Evolutionary conservation across 2,329 filamentous ascomycete species (phyloP).

Genomic region (Aspergillus proliferans): DNA sequence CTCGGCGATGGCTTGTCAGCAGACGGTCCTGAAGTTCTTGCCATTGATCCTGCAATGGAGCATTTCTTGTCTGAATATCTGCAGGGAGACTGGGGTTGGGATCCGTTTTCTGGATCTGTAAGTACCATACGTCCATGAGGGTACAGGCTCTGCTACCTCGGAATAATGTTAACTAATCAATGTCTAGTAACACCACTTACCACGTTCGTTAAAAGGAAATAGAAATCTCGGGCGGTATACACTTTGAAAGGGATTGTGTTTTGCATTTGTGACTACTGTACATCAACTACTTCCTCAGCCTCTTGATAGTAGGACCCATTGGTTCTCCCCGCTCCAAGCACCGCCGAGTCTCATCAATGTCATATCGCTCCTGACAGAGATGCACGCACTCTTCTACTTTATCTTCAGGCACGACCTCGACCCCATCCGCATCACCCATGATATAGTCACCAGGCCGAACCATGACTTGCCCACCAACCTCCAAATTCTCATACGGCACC

Average conservation of each 20-base stretch:
- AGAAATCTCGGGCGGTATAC: too few relatives aligned
- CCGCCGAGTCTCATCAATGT: constrained; percentile 30
- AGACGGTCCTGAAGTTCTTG: constrained; percentile 3
- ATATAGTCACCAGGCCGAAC: constrained; percentile 32
- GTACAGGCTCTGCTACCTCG: too few relatives aligned
- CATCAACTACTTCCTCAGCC: constrained; percentile 24
- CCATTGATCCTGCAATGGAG: constrained; percentile 18
- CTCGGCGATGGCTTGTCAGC: neutral
- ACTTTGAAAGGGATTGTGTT: too few relatives aligned
- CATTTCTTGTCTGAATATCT: constrained; percentile 17
- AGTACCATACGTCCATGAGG: neutral
- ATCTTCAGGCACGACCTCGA: constrained; percentile 13
- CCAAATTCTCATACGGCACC: constrained; percentile 20
- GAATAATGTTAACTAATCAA: too few relatives aligned
- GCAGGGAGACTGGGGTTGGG: constrained; percentile 21
- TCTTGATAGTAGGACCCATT: constrained; percentile 31
- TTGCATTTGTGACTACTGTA: neutral
- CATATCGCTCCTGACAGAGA: constrained; percentile 27
- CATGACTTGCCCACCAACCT: constrained; percentile 14
- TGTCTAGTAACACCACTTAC: neutral
- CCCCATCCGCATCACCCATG: constrained; percentile 29
- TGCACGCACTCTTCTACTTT: constrained; percentile 25
- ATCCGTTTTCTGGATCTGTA: constrained; percentile 12
- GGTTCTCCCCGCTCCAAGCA: constrained; percentile 25
- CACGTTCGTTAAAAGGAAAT: too few relatives aligned